These are phyloP conservation scores for Neonectria sp. DNA, from an alignment of 2,329 filamentous ascomycete genomes.

Conservation along the genomic window DNA sequence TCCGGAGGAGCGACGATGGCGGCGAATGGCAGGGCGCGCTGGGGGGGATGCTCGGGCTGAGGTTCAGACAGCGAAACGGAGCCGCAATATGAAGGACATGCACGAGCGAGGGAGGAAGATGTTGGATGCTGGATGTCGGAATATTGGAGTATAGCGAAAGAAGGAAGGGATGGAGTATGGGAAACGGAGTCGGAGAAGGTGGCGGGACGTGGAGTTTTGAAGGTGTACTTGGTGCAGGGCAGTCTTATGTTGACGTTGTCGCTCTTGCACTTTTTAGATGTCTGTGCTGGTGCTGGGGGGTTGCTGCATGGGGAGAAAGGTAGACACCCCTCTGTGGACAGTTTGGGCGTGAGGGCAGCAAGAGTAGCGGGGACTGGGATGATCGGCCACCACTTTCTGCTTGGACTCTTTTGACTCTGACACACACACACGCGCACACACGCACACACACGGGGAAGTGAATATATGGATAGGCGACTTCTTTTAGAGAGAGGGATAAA, in stretches of 20 bases:
- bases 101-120: conserved; percentile 6
- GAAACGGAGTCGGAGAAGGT: conserved; percentile 1
- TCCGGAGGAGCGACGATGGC: conserved; percentile 25
- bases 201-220: conserved; percentile 20
- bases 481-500: not conserved
- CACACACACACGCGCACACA: not conserved
- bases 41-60: conserved; percentile 31
- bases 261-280: conserved; percentile 18
- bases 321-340: not conserved
- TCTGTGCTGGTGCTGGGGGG: conserved; percentile 15
- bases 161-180: conserved; percentile 6
- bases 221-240: conserved; percentile 11
- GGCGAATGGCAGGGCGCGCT: conserved; percentile 43
- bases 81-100: conserved; percentile 8
- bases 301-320: conserved; percentile 12
- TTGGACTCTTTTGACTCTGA: not conserved
- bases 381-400: conserved; percentile 7
- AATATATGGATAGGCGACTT: not conserved
- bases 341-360: conserved; percentile 6
- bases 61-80: conserved; percentile 27
- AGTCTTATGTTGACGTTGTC: conserved; percentile 19
- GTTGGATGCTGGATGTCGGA: conserved; percentile 7
- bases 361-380: conserved; percentile 1
- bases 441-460: not conserved
- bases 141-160: conserved; percentile 6